A percentile compares a stretch with the other conserved stretches of the same genome.
Evolutionary conservation across 108 stramenopile genomes (phyloP).

Genomic region (Mediolabrus comicus): DNA sequence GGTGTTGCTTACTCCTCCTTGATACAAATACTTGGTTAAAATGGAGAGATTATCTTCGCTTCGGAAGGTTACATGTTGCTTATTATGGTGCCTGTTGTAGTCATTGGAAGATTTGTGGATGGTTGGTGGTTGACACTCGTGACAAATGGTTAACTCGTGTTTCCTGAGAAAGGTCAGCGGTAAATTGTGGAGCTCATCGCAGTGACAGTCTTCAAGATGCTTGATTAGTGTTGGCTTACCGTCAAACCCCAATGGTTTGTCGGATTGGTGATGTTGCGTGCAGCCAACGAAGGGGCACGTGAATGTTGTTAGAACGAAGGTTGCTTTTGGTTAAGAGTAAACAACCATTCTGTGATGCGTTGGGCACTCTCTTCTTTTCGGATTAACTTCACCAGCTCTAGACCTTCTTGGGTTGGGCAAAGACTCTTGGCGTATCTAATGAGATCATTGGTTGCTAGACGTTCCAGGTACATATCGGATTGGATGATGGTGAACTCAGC

Average conservation of each 20-base stretch:
- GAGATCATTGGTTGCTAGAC: too few species aligned
- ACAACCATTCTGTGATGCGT: too few species aligned
- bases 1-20: too few species aligned
- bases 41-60: not conserved
- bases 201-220: not conserved
- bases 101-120: too few species aligned
- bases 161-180: not conserved
- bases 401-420: too few species aligned
- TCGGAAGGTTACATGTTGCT: not conserved
- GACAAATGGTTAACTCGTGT: not conserved
- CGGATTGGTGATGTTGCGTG: not conserved
- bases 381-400: too few species aligned
- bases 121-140: not conserved
- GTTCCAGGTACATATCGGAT: too few species aligned
- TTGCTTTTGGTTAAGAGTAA: too few species aligned
- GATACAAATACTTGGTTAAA: not conserved
- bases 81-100: not conserved
- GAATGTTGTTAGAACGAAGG: too few species aligned
- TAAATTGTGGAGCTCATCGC: not conserved
- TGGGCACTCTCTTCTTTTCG: too few species aligned
- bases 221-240: not conserved
- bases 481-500: too few species aligned
- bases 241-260: not conserved
- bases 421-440: too few species aligned
- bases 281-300: not conserved